These are phyloP conservation scores for Sarocladium kiliense DNA, from an alignment of 2,329 filamentous ascomycete genomes.

Conservation along the genomic window DNA sequence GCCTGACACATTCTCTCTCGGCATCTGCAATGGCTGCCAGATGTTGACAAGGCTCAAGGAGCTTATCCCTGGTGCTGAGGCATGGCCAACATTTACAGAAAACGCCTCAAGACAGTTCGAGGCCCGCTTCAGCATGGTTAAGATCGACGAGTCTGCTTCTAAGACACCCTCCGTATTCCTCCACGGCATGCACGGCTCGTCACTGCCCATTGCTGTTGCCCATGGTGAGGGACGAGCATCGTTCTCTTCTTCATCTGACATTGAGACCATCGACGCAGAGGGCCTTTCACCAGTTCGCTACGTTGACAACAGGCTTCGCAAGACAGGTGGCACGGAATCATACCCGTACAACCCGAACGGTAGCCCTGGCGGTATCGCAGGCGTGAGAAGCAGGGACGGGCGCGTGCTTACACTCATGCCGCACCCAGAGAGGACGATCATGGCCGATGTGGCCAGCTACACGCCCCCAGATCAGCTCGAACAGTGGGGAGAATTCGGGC, in stretches of 20 bases:
- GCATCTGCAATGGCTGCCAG: conserved; percentile 97
- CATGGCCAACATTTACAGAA: conserved; percentile 82
- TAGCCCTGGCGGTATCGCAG: conserved; percentile 74
- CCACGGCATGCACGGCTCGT: conserved; percentile 77
- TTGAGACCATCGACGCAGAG: conserved; percentile 52
- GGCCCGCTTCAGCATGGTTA: conserved; percentile 76
- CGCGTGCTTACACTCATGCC: conserved; percentile 88
- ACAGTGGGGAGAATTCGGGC: conserved; percentile 75
- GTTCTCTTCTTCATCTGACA: conserved; percentile 52
- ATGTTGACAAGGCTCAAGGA: conserved; percentile 77
- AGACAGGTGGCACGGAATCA: conserved; percentile 61
- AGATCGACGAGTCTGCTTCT: conserved; percentile 55
- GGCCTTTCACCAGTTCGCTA: conserved; percentile 77
- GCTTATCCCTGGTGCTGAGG: conserved; percentile 75
- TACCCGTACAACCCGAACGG: conserved; percentile 91
- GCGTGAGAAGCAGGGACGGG: conserved; percentile 71
- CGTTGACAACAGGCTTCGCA: conserved; percentile 66
- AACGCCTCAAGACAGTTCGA: conserved; percentile 89
- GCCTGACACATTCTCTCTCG: conserved; percentile 84
- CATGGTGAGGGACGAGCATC: conserved; percentile 86
- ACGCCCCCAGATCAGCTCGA: conserved; percentile 52
- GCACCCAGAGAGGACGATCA: conserved; percentile 83
- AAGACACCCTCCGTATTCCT: conserved; percentile 73
- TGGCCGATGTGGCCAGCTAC: conserved; percentile 74
- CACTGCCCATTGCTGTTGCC: conserved; percentile 79